phyloP scores from a whole-genome alignment of 2,329 filamentous ascomycete species.

The Fonsecaea pugnacius region DNA sequence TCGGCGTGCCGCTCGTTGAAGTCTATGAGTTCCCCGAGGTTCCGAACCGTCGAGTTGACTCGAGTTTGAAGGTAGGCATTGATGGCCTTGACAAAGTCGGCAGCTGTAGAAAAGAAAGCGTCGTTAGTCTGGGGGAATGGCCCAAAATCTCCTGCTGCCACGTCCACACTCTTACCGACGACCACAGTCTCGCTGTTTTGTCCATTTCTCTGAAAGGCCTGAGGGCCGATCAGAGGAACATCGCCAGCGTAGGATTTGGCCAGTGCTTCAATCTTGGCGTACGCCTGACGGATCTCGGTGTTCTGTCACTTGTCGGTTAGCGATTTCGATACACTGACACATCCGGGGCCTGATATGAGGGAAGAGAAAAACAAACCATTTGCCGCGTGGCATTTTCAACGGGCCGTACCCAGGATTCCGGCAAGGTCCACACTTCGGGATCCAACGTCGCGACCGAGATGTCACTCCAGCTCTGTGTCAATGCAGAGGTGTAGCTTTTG shows the following conservation, averaged over 20 bases:
- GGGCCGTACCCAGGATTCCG: neutral
- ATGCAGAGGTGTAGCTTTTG: neutral
- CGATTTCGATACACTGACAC: neutral
- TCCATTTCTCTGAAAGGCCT: neutral
- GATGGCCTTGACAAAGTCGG: neutral
- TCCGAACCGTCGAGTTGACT: constrained; percentile 7
- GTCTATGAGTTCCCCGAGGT: constrained; percentile 10
- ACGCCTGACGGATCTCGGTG: neutral
- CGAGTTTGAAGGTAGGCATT: neutral
- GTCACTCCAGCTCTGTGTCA: neutral
- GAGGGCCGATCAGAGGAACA: neutral
- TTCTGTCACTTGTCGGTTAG: neutral
- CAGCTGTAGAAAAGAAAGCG: neutral
- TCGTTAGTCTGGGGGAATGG: neutral
- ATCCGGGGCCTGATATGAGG: neutral
- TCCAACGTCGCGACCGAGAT: constrained; percentile 11
- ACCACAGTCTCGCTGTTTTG: neutral
- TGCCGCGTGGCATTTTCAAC: constrained; percentile 5
- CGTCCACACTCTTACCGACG: neutral
- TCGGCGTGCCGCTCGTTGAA: constrained; percentile 18
- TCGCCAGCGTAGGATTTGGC: neutral
- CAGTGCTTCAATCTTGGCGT: neutral
- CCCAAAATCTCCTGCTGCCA: too few species aligned
- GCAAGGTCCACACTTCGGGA: constrained; percentile 8
- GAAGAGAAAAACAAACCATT: neutral